Percentiles rank a stretch among this genome's conserved stretches.
phyloP scores from a whole-genome alignment of 2,329 filamentous ascomycete species.

The Rachicladosporium sp. region DNA sequence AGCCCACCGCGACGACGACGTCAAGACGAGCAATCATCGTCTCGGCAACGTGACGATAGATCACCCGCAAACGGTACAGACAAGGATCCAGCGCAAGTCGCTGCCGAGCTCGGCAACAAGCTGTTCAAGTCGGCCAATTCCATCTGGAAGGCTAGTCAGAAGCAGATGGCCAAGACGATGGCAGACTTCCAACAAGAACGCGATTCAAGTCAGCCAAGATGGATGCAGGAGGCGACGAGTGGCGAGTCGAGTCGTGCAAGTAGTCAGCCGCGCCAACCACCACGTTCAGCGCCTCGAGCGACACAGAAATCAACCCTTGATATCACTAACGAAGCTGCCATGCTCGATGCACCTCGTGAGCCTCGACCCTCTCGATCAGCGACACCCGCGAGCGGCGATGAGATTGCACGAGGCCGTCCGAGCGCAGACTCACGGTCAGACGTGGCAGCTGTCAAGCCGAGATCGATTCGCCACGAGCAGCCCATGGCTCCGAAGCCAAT shows the following conservation, averaged over 20 bases:
- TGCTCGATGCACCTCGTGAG: slow-evolving; percentile 55
- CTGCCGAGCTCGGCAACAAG: slow-evolving; percentile 68
- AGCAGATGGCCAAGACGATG: slow-evolving; percentile 83
- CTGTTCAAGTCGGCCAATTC: slow-evolving; percentile 90
- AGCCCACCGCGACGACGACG: slow-evolving; percentile 13
- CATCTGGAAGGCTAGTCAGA: slow-evolving; percentile 88
- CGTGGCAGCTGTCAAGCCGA: no score
- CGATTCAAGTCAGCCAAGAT: slow-evolving; percentile 75
- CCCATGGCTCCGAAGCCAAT: slow-evolving; percentile 14
- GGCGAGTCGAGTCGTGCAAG: slow-evolving; percentile 15
- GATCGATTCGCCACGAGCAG: no score
- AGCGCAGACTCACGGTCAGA: no score
- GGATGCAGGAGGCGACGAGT: slow-evolving; percentile 65
- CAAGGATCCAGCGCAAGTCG: slow-evolving; percentile 66
- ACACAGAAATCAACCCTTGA: slow-evolving; percentile 16
- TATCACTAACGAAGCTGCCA: slow-evolving; percentile 50
- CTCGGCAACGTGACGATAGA: slow-evolving; percentile 39
- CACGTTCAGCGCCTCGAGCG: slow-evolving; percentile 2
- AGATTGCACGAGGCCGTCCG: no score
- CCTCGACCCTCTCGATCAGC: slow-evolving; percentile 39
- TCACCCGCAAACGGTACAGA: slow-evolving; percentile 44
- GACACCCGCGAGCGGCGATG: slow-evolving; percentile 15
- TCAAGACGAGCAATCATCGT: slow-evolving; percentile 31
- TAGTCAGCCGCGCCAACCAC: slow-evolving; percentile 19
- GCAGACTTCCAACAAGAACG: slow-evolving; percentile 68